Evolutionary conservation across 208 protist genomes (phyloP), one percentile per base, ranked within the genome.

Genomic region (Trypanosoma cruzi): DNA sequence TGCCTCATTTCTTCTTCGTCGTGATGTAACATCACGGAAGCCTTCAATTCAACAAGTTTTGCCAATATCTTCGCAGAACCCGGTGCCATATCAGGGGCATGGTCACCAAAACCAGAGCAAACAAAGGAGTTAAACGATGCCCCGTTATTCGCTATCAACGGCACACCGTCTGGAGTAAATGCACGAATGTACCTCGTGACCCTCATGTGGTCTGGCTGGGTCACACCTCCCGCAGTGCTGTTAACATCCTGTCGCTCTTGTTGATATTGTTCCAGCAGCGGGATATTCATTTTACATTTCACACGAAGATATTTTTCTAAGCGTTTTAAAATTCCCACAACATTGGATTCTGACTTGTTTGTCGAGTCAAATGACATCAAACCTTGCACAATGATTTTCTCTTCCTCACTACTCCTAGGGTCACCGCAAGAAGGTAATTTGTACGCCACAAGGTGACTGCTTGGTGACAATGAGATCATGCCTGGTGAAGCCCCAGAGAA

Each of bases 91-190:
- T 94, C 88, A 46, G 81, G 61, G 10, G 80, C 85, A 67, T 94
- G 86, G 73, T 96, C 88, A 28, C 91, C 91, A 68, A 96, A 94
- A 31, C 86, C 91, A 57, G 81, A 67, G 73, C 91, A 96, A 14
- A 94, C 86, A 68, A 93, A 96, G 29, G 73, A 82, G 73, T 96
- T 96, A 76, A 89, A 92, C 37, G 84, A 55, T 4, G 80, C 81
- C 7, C 91, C 91, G 55, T 77, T 84, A 71, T 86, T 78, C 46
- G 89, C 70, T 28, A 94, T 72, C 20, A 96, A 70, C 6, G 91
- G 91, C 6, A 92, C 78, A 16, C 91, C 91, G 60, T 96, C 91
- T 1, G 91, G 88, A 7, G 88, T 93, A 70, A 90, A 93, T 55
- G 80, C 79, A 11, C 87, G 81, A 26, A 84, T 74, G 50, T 96